Conservation (phyloP, 2,329 filamentous ascomycete species). For the Akanthomyces dipterigenus region DNA sequence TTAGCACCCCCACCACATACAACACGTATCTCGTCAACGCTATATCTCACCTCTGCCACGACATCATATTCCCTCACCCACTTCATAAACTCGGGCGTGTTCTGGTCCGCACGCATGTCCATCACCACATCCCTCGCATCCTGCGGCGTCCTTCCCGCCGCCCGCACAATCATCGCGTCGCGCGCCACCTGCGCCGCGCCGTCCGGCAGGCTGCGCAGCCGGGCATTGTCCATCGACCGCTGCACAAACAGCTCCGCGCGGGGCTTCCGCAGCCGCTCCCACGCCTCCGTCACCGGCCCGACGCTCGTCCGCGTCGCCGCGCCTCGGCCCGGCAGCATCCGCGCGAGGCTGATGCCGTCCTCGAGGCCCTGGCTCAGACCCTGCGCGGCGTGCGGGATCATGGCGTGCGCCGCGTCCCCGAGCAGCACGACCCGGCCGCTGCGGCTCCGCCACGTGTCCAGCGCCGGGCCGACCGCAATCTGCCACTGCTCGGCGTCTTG, state of each 20-base stretch:
- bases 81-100: slow-evolving; percentile 6
- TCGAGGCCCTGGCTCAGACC: slow-evolving; percentile 11
- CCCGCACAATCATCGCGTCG: not conserved
- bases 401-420: slow-evolving; percentile 11
- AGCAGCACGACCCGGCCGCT: slow-evolving; percentile 6
- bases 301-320: not conserved
- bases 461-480: slow-evolving; percentile 5
- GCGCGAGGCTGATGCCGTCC: slow-evolving; percentile 7
- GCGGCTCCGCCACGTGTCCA: slow-evolving; percentile 2
- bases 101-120: slow-evolving; percentile 8
- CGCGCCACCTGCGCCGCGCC: not conserved
- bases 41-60: slow-evolving; percentile 1
- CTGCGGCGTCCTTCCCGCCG: not conserved
- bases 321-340: not conserved
- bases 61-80: slow-evolving; percentile 13
- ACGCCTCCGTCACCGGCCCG: not conserved
- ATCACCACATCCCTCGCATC: not conserved
- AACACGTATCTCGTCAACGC: not conserved
- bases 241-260: slow-evolving; percentile 8
- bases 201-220: slow-evolving; percentile 7
- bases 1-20: not conserved
- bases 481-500: slow-evolving; percentile 6
- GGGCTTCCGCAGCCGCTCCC: slow-evolving; percentile 3
- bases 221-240: slow-evolving; percentile 8
- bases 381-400: slow-evolving; percentile 12